Evolutionary conservation across 2,329 filamentous ascomycete genomes (phyloP).

Genomic region (Pyrenophora graminea): DNA sequence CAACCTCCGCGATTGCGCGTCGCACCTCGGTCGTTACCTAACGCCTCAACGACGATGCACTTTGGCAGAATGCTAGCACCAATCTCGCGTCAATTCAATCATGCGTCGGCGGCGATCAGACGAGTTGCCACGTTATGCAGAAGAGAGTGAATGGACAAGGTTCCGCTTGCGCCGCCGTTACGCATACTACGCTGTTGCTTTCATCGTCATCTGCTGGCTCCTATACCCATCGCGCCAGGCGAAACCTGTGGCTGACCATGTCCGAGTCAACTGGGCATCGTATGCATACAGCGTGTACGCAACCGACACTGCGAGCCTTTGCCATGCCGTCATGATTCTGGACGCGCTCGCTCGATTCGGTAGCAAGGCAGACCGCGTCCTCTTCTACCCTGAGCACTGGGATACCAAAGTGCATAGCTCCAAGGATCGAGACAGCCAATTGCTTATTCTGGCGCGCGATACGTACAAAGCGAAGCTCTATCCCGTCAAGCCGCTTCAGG

Average conservation of each 20-base stretch:
- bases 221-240: slow-evolving; percentile 24
- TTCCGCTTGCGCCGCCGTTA: slow-evolving; percentile 38
- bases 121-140: slow-evolving; percentile 40
- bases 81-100: slow-evolving; percentile 12
- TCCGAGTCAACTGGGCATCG: slow-evolving; percentile 43
- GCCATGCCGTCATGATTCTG: slow-evolving; percentile 52
- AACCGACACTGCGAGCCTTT: slow-evolving; percentile 49
- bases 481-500: slow-evolving; percentile 50
- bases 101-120: slow-evolving; percentile 44
- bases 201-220: slow-evolving; percentile 37
- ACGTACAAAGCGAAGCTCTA: slow-evolving; percentile 56
- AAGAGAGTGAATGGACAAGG: slow-evolving; percentile 14
- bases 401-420: slow-evolving; percentile 35
- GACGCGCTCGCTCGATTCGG: slow-evolving; percentile 49
- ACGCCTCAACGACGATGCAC: not conserved
- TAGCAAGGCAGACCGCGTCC: slow-evolving; percentile 52
- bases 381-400: slow-evolving; percentile 52
- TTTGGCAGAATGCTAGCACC: slow-evolving; percentile 13
- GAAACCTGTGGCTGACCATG: slow-evolving; percentile 10
- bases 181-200: slow-evolving; percentile 29
- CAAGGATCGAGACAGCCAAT: slow-evolving; percentile 49
- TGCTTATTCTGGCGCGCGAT: slow-evolving; percentile 55
- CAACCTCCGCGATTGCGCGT: slow-evolving; percentile 10
- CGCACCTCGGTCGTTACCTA: not conserved
- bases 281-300: slow-evolving; percentile 52